phyloP scores from a whole-genome alignment of 805 yeast species.

The Yamadazyma endophytica region DNA sequence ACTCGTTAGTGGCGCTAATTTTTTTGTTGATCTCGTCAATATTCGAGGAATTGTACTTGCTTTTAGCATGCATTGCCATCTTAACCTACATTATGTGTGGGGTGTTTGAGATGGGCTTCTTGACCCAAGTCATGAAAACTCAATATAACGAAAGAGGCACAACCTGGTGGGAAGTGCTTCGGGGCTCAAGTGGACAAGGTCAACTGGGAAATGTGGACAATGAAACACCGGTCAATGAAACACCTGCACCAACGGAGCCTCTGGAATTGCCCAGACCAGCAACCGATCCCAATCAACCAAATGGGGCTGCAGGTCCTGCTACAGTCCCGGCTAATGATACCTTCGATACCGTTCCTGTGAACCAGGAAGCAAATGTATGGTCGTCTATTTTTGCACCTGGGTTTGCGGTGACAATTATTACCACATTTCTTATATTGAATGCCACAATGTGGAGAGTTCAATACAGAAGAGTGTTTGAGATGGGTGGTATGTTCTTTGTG shows the following conservation, averaged over 20 bases:
- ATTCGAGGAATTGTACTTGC: slow-evolving; percentile 54
- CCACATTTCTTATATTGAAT: slow-evolving; percentile 52
- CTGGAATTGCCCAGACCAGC: slow-evolving; percentile 5
- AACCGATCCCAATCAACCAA: too few relatives aligned
- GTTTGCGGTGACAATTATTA: slow-evolving; percentile 21
- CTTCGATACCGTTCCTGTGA: slow-evolving; percentile 1
- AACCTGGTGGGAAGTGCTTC: slow-evolving; percentile 60
- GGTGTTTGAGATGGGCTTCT: slow-evolving; percentile 70
- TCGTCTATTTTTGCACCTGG: slow-evolving; percentile 24
- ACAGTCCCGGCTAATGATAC: slow-evolving; percentile 1
- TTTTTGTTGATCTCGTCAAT: slow-evolving; percentile 57
- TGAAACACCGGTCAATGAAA: slow-evolving; percentile 1
- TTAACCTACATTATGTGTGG: slow-evolving; percentile 65
- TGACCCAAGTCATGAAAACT: slow-evolving; percentile 60
- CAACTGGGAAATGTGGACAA: slow-evolving; percentile 23
- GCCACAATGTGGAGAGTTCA: slow-evolving; percentile 60
- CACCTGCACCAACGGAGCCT: not conserved
- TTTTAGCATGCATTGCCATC: slow-evolving; percentile 67
- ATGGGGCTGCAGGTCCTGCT: slow-evolving; percentile 4
- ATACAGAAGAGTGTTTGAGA: slow-evolving; percentile 56
- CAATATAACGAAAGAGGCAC: slow-evolving; percentile 71
- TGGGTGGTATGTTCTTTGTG: slow-evolving; percentile 42
- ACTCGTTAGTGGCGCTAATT: slow-evolving; percentile 63
- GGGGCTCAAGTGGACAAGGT: slow-evolving; percentile 46
- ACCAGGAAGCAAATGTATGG: slow-evolving; percentile 14